Percentiles rank a stretch among this genome's conserved stretches.
Conservation (phyloP, 2,329 filamentous ascomycete genomes). For the Phialophora expanda region DNA sequence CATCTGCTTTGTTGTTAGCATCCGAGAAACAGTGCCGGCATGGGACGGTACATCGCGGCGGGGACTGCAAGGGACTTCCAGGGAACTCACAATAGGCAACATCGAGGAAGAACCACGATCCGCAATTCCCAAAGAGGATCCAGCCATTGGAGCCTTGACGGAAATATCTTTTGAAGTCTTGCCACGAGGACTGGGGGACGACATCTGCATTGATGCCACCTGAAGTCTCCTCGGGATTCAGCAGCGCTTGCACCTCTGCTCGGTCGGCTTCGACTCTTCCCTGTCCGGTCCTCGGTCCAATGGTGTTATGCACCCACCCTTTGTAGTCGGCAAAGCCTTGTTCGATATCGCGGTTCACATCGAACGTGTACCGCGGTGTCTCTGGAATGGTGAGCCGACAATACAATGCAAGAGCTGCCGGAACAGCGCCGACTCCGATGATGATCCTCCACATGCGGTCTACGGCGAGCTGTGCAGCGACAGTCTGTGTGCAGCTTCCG, state of each 20-base stretch:
- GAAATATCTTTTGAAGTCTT: constrained; percentile 74
- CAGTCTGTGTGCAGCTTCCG: constrained; percentile 62
- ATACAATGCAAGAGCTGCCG: constrained; percentile 81
- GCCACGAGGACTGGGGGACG: constrained; percentile 68
- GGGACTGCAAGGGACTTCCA: not conserved
- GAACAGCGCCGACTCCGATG: constrained; percentile 79
- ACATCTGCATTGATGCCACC: constrained; percentile 61
- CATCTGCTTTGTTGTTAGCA: constrained; percentile 46
- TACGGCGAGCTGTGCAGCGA: constrained; percentile 69
- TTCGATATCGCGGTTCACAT: constrained; percentile 74
- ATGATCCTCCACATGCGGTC: constrained; percentile 87
- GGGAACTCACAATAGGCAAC: constrained; percentile 52
- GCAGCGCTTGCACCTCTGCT: constrained; percentile 52
- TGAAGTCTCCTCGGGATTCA: constrained; percentile 57
- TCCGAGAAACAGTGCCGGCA: not conserved
- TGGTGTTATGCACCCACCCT: constrained; percentile 59
- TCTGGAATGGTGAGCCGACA: constrained; percentile 86
- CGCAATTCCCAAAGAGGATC: constrained; percentile 76
- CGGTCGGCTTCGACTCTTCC: constrained; percentile 72
- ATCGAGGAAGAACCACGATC: constrained; percentile 83
- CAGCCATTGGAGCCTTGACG: constrained; percentile 71
- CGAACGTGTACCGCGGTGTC: constrained; percentile 85
- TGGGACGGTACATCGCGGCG: too few relatives aligned
- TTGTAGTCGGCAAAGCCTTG: constrained; percentile 74
- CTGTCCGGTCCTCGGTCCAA: constrained; percentile 65